Evolutionary conservation across 139 green algal genomes (phyloP).

Genomic region (Chlamydomonas applanata): DNA sequence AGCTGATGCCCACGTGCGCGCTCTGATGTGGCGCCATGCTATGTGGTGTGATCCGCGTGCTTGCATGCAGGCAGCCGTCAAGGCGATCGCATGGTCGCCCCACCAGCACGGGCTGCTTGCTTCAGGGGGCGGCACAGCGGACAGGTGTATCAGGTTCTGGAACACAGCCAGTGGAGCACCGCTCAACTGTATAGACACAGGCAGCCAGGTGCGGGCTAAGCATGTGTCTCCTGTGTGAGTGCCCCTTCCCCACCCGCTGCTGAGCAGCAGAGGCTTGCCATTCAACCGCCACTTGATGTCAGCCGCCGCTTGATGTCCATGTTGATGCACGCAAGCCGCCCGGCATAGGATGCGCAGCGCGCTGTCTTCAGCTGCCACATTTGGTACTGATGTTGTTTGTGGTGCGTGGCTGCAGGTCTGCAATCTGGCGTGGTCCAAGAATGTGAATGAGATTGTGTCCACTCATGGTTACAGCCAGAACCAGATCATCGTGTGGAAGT

Average conservation of each 20-base stretch:
- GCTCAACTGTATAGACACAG: constrained; percentile 85
- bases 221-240: too few species aligned
- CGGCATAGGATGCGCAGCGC: too few species aligned
- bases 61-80: constrained; percentile 72
- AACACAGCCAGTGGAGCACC: constrained; percentile 80
- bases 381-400: too few species aligned
- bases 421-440: constrained; percentile 95
- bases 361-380: too few species aligned
- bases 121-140: constrained; percentile 91
- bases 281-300: too few species aligned
- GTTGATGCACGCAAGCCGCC: too few species aligned
- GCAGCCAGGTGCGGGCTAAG: constrained; percentile 43
- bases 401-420: constrained; percentile 70
- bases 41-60: neutral
- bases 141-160: constrained; percentile 95
- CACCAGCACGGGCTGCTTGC: constrained; percentile 96
- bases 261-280: too few species aligned
- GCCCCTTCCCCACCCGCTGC: too few species aligned
- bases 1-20: too few species aligned
- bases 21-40: neutral
- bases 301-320: neutral
- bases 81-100: constrained; percentile 95
- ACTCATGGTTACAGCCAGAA: constrained; percentile 99
- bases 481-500: constrained; percentile 91
- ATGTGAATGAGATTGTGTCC: constrained; percentile 96